These are phyloP conservation scores for Vitis cinerea DNA, from an alignment of 164 flowering plant genomes.

Conservation along the genomic window DNA sequence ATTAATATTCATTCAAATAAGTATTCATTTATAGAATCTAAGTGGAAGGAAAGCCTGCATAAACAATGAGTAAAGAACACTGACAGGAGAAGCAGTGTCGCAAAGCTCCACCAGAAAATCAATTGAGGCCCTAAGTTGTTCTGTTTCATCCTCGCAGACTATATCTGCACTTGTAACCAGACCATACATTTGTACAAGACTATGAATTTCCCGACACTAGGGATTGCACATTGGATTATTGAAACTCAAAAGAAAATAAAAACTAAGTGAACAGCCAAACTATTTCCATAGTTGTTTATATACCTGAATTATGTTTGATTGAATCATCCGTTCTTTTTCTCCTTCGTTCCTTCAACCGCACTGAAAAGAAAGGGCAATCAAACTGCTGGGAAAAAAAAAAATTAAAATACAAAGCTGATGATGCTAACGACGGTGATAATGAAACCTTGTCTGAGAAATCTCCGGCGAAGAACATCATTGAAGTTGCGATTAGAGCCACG, in stretches of 20 bases:
- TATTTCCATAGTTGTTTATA: background rate
- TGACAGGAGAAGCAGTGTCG: slow-evolving; percentile 43
- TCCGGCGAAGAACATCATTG: slow-evolving; percentile 69
- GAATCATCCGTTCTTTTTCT: slow-evolving; percentile 37
- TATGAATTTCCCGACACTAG: background rate
- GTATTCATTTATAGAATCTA: background rate
- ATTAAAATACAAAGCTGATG: background rate
- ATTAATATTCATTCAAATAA: background rate
- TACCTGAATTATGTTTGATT: slow-evolving; percentile 30
- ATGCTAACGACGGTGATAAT: slow-evolving; percentile 1
- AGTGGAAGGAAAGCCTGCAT: background rate
- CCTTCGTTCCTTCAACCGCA: slow-evolving; percentile 60
- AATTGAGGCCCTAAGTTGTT: slow-evolving; percentile 64
- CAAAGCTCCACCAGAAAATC: slow-evolving; percentile 89
- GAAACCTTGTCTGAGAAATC: slow-evolving; percentile 85
- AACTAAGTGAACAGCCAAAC: background rate
- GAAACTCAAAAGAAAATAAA: background rate
- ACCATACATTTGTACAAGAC: background rate
- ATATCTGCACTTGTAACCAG: slow-evolving; percentile 33
- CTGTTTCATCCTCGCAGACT: slow-evolving; percentile 47
- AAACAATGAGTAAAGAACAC: slow-evolving; percentile 6
- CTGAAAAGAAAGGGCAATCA: slow-evolving; percentile 29
- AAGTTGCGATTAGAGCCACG: slow-evolving; percentile 33
- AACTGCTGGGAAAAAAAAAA: background rate
- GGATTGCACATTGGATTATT: background rate